Conservation (phyloP, 306 rosid species). For the Abrus precatorius region DNA sequence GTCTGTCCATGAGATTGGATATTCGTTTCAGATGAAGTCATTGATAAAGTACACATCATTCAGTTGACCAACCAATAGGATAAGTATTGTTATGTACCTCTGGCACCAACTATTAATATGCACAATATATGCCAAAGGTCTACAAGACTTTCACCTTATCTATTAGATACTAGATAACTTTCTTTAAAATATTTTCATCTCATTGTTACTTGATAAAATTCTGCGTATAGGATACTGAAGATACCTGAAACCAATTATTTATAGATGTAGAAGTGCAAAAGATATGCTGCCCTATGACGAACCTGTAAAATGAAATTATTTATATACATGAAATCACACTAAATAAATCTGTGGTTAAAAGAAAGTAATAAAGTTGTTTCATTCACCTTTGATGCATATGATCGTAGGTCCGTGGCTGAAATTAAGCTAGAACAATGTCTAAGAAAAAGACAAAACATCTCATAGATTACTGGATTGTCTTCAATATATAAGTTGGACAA, state of each 20-base stretch:
- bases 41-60: conserved; percentile 10
- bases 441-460: conserved; percentile 72
- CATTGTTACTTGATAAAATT: background rate
- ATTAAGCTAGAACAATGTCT: conserved; percentile 78
- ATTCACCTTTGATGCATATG: conserved; percentile 83
- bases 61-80: background rate
- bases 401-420: conserved; percentile 79
- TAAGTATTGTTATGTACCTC: background rate
- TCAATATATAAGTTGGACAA: conserved; percentile 54
- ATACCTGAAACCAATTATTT: conserved; percentile 51
- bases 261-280: conserved; percentile 68
- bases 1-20: background rate
- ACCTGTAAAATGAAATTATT: conserved; percentile 71
- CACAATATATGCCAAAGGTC: background rate
- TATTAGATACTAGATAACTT: background rate
- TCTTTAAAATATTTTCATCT: background rate
- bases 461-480: conserved; percentile 59
- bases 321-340: conserved; percentile 8
- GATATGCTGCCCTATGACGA: conserved; percentile 84
- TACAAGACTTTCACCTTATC: background rate
- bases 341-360: conserved; percentile 17
- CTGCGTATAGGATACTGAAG: background rate
- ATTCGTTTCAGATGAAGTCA: background rate
- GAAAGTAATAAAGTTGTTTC: conserved; percentile 39
- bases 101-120: background rate